Conservation (phyloP, 306 rosid species). For the Lupinus albus region DNA sequence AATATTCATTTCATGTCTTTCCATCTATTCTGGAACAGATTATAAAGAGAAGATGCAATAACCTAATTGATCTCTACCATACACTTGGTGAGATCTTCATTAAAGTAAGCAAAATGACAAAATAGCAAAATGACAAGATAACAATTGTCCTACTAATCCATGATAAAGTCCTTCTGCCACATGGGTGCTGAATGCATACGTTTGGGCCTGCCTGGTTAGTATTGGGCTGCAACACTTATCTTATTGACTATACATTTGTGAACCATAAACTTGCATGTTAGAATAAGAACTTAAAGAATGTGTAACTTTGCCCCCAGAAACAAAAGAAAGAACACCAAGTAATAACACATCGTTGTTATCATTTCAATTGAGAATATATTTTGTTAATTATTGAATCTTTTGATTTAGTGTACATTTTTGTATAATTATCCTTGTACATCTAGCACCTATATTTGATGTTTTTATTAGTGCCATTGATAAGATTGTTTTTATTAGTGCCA, state of each 20-base stretch:
- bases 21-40: no score
- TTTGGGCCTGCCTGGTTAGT: no score
- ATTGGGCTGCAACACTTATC: conserved; percentile 48
- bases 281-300: neutral
- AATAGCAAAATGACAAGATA: no score
- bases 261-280: conserved; percentile 42
- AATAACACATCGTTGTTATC: neutral
- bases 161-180: no score
- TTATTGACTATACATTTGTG: conserved; percentile 62
- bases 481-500: neutral
- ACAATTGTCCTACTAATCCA: no score
- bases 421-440: neutral
- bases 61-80: no score
- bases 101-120: no score
- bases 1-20: no score
- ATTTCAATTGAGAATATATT: neutral
- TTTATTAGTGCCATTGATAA: conserved; percentile 12
- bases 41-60: no score
- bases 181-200: no score
- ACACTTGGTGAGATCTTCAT: no score
- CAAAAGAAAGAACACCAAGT: neutral
- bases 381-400: neutral
- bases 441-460: conserved; percentile 19
- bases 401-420: conserved; percentile 14
- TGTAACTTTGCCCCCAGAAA: neutral